Base-by-base conservation (phyloP, 371 early-diverging fungal genomes). In the Lichtheimia ornata region DNA sequence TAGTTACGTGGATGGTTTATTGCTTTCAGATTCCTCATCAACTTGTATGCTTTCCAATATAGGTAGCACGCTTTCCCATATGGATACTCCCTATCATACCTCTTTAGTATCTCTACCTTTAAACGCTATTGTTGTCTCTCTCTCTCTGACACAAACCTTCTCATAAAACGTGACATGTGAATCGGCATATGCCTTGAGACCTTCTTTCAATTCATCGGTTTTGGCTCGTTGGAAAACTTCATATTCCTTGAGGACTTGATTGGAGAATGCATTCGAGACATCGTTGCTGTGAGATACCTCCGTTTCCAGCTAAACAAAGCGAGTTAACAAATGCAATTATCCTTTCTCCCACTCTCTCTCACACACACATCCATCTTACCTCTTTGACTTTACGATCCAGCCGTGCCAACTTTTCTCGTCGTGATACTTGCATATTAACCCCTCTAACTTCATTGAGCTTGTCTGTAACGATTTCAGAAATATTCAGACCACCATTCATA, bases 381-480 rank as follows among this genome's bases (percentile, higher is more conserved):
- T 96, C 95, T 13, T 72, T 77, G 27, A 95, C 87, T 64, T 82
- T 85, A 13, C 64, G 69, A 27, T 91, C 88, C 18, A 96, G 74
- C 56, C 84, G 88, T 40, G 74, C 77, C 24, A 96, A 66, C 53
- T 90, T 88, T 42, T 90, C 88, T 71, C 89, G 86, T 63, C 92
- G 79, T 53, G 90, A 88, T 28, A 81, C 81, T 62, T 94, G 91
- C 51, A 86, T 90, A 65, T 95, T 92, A 2, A 92, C 86, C 15
- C 96, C 96, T 56, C 91, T 85, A 53, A 96, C 84, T 63, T 96
- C 95, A 57, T 95, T 91, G 60, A 90, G 82, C 69, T 94, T 96
- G 65, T 92, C 95, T 62, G 89, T 90, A 25, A 97, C 74, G 64
- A 88, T 94, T 17, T 88, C 88, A 6, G 88, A 77, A 14, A 96